Percentiles rank a stretch among this genome's conserved stretches.
Conservation (phyloP, 2,329 filamentous ascomycete genomes). For the Colletotrichum abscissum region DNA sequence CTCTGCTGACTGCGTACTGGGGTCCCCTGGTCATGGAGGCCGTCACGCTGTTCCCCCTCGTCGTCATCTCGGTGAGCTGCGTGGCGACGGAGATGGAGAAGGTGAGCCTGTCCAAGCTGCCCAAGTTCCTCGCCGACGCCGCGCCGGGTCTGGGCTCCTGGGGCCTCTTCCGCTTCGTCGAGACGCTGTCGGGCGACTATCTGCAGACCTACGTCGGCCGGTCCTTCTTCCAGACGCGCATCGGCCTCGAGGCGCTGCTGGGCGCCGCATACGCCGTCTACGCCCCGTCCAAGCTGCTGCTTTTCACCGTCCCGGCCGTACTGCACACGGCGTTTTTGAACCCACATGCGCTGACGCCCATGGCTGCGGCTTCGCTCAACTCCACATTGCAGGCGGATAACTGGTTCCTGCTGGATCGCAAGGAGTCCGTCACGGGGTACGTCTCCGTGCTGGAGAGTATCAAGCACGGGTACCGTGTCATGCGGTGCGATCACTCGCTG, state of each 20-base stretch:
- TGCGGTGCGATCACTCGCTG: slow-evolving; percentile 94
- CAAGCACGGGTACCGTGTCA: slow-evolving; percentile 77
- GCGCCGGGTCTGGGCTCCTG: slow-evolving; percentile 75
- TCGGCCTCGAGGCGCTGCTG: slow-evolving; percentile 78
- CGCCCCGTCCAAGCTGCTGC: slow-evolving; percentile 75
- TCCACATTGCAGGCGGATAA: slow-evolving; percentile 71
- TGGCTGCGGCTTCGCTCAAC: slow-evolving; percentile 73
- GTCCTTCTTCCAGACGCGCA: slow-evolving; percentile 73
- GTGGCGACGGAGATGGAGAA: slow-evolving; percentile 74
- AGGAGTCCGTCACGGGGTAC: slow-evolving; percentile 91
- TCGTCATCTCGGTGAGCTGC: slow-evolving; percentile 71
- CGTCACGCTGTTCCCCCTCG: slow-evolving; percentile 77
- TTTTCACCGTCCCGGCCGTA: slow-evolving; percentile 77
- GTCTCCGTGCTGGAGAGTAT: slow-evolving; percentile 87
- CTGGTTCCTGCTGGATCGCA: slow-evolving; percentile 82
- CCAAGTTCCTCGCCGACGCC: slow-evolving; percentile 70
- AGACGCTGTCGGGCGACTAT: slow-evolving; percentile 52
- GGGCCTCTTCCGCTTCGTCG: slow-evolving; percentile 68
- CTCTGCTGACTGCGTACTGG: slow-evolving; percentile 71
- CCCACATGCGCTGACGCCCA: slow-evolving; percentile 74
- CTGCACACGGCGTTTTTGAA: slow-evolving; percentile 79
- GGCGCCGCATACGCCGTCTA: slow-evolving; percentile 73
- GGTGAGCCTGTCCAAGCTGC: slow-evolving; percentile 65
- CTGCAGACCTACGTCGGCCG: slow-evolving; percentile 67
- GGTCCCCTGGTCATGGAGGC: slow-evolving; percentile 83